Percentiles rank a stretch among this genome's conserved stretches.
Evolutionary conservation across 2,329 filamentous ascomycete species (phyloP).

Genomic region (Phyllosticta citrichinensis): DNA sequence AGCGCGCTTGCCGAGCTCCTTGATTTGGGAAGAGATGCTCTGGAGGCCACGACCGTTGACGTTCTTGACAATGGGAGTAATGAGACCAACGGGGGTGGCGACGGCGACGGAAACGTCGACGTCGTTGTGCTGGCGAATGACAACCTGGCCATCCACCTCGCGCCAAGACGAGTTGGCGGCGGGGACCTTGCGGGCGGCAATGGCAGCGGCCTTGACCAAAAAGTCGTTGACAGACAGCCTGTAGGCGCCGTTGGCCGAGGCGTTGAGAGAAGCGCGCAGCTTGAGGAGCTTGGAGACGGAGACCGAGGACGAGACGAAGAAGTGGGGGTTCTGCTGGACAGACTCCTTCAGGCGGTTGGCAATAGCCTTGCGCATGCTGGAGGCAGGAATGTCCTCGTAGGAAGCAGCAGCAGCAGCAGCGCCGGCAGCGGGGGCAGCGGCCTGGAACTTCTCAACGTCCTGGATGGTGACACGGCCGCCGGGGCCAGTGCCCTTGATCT

Average conservation of each 20-base stretch:
- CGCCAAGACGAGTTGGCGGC: conserved; percentile 92
- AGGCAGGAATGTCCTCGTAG: conserved; percentile 77
- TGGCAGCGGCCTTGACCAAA: conserved; percentile 88
- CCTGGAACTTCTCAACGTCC: conserved; percentile 80
- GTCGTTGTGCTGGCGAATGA: conserved; percentile 85
- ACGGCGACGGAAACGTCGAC: conserved; percentile 96
- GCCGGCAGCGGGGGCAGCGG: conserved; percentile 37
- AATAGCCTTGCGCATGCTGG: conserved; percentile 96
- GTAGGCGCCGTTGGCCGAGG: conserved; percentile 81
- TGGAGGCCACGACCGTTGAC: conserved; percentile 80
- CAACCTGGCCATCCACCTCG: conserved; percentile 60
- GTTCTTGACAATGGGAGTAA: conserved; percentile 92
- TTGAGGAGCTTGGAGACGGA: conserved; percentile 94
- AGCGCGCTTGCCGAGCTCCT: conserved; percentile 93
- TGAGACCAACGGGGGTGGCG: conserved; percentile 83
- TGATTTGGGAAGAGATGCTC: conserved; percentile 79
- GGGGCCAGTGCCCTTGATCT: conserved; percentile 78
- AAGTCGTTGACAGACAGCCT: conserved; percentile 99
- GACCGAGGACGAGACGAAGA: conserved; percentile 85
- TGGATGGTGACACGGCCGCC: conserved; percentile 82
- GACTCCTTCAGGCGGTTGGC: conserved; percentile 84
- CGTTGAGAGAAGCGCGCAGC: conserved; percentile 88
- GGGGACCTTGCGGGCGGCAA: conserved; percentile 87
- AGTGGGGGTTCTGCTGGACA: conserved; percentile 90
- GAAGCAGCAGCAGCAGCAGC: conserved; percentile 46